Evolutionary conservation across 2,329 filamentous ascomycete species (phyloP).

Genomic region (Dothistroma septosporum): DNA sequence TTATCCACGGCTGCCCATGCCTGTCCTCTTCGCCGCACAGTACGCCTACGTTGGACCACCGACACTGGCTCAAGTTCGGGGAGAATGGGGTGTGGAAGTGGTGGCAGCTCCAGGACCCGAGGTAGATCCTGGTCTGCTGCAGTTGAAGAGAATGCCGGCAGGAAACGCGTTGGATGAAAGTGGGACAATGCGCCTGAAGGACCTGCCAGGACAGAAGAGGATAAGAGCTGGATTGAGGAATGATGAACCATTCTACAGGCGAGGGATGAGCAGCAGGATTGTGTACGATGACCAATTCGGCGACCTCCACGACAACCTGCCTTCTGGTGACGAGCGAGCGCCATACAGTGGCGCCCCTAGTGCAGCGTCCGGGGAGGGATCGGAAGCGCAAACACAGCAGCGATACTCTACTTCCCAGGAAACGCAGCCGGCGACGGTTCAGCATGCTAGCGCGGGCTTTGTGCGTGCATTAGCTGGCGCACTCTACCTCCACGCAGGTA

Average conservation of each 20-base stretch:
- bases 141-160: conserved; percentile 59
- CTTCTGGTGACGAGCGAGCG: conserved; percentile 7
- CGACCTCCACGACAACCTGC: conserved; percentile 47
- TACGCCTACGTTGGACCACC: conserved; percentile 75
- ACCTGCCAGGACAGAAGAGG: conserved; percentile 26
- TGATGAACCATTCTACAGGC: conserved; percentile 30
- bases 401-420: conserved; percentile 9
- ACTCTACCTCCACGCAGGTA: conserved; percentile 79
- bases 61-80: conserved; percentile 67
- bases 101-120: conserved; percentile 85
- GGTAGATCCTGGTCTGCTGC: conserved; percentile 85
- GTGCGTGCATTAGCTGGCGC: conserved; percentile 80
- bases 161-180: conserved; percentile 38
- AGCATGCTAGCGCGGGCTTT: conserved; percentile 67
- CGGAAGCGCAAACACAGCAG: background rate
- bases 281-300: conserved; percentile 84
- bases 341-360: conserved; percentile 24
- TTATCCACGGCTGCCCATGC: conserved; percentile 85
- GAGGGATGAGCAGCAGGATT: conserved; percentile 69
- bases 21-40: conserved; percentile 81
- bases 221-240: conserved; percentile 12
- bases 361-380: conserved; percentile 1
- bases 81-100: conserved; percentile 86
- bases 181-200: conserved; percentile 27
- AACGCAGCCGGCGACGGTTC: conserved; percentile 41